Percentiles rank a stretch among this genome's conserved stretches.
phyloP scores from a whole-genome alignment of 176 grass and related monocot species.

The Luzula sylvatica region DNA sequence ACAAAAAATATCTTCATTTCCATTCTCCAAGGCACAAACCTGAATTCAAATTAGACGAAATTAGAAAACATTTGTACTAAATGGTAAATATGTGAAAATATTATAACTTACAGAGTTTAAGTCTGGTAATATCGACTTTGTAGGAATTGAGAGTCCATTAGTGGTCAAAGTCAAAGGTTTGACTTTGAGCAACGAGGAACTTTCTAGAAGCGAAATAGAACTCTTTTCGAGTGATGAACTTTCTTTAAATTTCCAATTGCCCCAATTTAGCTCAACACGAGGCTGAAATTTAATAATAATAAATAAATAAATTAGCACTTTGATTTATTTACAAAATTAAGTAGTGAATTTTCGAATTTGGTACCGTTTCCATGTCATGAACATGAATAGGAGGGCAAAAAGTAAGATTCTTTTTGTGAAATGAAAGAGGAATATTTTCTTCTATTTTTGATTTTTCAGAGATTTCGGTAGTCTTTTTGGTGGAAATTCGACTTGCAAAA shows the following conservation, averaged over 20 bases:
- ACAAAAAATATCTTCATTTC: conserved; percentile 19
- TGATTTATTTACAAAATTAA: neutral
- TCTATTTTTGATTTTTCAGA: conserved; percentile 35
- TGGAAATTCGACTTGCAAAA: conserved; percentile 48
- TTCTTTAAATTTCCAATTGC: conserved; percentile 45
- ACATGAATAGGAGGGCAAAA: conserved; percentile 70
- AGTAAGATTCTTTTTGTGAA: conserved; percentile 29
- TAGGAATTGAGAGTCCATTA: conserved; percentile 17
- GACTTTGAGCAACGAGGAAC: conserved; percentile 6
- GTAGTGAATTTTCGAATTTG: neutral
- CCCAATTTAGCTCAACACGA: conserved; percentile 46
- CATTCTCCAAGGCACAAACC: conserved; percentile 29
- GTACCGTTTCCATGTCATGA: conserved; percentile 48
- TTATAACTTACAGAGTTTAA: conserved; percentile 4
- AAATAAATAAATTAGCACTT: neutral
- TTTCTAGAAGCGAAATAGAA: conserved; percentile 38
- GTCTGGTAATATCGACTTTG: neutral
- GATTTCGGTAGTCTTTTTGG: conserved; percentile 27
- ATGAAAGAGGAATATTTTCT: conserved; percentile 8
- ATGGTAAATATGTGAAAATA: neutral
- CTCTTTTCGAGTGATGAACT: conserved; percentile 31
- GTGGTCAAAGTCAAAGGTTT: conserved; percentile 40
- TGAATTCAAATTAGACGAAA: conserved; percentile 25
- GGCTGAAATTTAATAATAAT: conserved; percentile 26
- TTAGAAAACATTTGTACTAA: neutral